phyloP scores from a whole-genome alignment of 306 rosid species.

The Luffa aegyptiaca region DNA sequence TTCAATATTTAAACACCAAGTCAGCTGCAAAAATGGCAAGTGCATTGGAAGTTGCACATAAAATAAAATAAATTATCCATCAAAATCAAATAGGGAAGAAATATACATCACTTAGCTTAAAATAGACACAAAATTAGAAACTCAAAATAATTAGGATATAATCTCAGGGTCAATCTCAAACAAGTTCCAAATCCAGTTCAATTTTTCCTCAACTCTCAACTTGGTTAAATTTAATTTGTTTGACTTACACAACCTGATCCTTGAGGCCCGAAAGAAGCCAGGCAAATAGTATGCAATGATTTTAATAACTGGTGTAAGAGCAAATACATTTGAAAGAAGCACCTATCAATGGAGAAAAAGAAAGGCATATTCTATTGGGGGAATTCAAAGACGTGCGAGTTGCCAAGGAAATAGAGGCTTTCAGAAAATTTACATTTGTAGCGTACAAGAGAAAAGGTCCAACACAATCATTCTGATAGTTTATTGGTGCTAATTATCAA shows the following conservation, averaged over 20 bases:
- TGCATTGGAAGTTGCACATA: background rate
- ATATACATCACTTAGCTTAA: background rate
- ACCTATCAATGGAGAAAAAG: background rate
- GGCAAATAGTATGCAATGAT: too few species aligned
- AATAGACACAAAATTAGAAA: too few species aligned
- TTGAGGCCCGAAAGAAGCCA: too few species aligned
- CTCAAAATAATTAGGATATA: too few species aligned
- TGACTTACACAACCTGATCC: background rate
- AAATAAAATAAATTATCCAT: background rate
- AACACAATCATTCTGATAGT: background rate
- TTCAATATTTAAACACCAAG: background rate
- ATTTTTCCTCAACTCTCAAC: background rate
- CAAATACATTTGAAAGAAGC: background rate
- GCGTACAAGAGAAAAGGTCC: background rate
- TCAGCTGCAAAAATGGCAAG: background rate
- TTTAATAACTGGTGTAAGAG: background rate
- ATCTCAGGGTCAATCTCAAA: background rate
- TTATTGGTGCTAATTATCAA: background rate
- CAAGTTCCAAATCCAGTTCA: background rate
- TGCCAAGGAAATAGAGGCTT: background rate
- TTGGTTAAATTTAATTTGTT: background rate
- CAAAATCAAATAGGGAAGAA: background rate
- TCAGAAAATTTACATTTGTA: background rate
- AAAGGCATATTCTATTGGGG: background rate
- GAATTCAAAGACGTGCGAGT: background rate